A percentile compares a stretch with the other conserved stretches of the same genome.
Conservation (phyloP, 2,329 filamentous ascomycete genomes). For the Ophiocordyceps robertsii region DNA sequence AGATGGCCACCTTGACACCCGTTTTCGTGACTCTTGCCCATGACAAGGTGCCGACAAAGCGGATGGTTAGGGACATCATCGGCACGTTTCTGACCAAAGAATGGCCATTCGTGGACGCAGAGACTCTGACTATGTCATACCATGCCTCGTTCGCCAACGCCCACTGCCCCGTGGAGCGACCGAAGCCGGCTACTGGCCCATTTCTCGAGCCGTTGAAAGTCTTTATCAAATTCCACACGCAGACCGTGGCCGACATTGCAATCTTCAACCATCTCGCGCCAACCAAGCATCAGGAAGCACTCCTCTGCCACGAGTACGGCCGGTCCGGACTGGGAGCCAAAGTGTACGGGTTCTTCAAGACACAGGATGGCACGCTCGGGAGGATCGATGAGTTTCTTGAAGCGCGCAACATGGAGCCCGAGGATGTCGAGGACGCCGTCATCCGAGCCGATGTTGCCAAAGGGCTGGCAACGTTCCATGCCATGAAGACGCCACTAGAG, state of each 20-base stretch:
- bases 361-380: slow-evolving; percentile 5
- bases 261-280: slow-evolving; percentile 4
- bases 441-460: slow-evolving; percentile 6
- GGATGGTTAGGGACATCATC: slow-evolving; percentile 4
- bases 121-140: slow-evolving; percentile 2
- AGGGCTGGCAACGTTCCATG: slow-evolving; percentile 5
- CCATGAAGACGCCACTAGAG: neutral
- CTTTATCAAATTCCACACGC: slow-evolving; percentile 7
- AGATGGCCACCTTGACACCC: neutral
- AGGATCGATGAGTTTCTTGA: slow-evolving; percentile 8
- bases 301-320: slow-evolving; percentile 3
- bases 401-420: slow-evolving; percentile 5
- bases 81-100: slow-evolving; percentile 5
- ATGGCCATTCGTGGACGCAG: slow-evolving; percentile 4
- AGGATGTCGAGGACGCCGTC: slow-evolving; percentile 5
- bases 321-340: slow-evolving; percentile 5
- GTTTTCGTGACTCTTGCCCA: slow-evolving; percentile 3
- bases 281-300: slow-evolving; percentile 5
- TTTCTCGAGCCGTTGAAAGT: slow-evolving; percentile 5
- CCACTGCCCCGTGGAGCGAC: slow-evolving; percentile 4
- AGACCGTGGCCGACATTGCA: neutral
- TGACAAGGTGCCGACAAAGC: slow-evolving; percentile 4
- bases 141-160: slow-evolving; percentile 4
- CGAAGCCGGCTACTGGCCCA: neutral
- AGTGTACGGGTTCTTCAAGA: slow-evolving; percentile 7